Evolutionary conservation across 176 grass and related monocot species (phyloP).

Genomic region (Hyparrhenia diplandra): DNA sequence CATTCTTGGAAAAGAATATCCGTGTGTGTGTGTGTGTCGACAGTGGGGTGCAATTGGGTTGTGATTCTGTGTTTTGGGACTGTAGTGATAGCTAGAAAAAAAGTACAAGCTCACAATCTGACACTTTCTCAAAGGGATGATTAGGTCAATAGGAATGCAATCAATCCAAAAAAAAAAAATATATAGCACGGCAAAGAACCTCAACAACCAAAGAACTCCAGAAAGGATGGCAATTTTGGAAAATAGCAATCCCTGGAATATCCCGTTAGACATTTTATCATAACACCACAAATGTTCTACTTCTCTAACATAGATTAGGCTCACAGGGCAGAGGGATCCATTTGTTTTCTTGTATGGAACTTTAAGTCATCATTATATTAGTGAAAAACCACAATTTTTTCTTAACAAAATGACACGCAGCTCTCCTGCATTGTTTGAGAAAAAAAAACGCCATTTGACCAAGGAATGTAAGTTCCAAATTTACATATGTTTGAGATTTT

Average conservation of each 20-base stretch:
- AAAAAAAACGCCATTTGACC: neutral
- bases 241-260: neutral
- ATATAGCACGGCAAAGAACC: neutral
- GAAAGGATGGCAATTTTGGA: neutral
- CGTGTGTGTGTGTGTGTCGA: neutral
- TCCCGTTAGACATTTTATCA: neutral
- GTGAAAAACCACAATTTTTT: neutral
- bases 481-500: neutral
- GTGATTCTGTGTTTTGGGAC: neutral
- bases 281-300: neutral
- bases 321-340: neutral
- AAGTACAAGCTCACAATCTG: neutral
- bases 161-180: neutral
- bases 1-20: neutral
- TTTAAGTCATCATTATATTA: neutral
- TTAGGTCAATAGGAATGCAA: neutral
- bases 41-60: neutral
- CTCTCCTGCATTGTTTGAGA: neutral
- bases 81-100: neutral
- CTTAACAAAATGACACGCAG: neutral
- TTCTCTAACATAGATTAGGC: neutral
- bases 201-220: neutral
- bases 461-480: neutral
- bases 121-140: neutral
- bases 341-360: neutral